Conservation (phyloP, 208 protist genomes). For the Acanthamoeba castellanii region DNA sequence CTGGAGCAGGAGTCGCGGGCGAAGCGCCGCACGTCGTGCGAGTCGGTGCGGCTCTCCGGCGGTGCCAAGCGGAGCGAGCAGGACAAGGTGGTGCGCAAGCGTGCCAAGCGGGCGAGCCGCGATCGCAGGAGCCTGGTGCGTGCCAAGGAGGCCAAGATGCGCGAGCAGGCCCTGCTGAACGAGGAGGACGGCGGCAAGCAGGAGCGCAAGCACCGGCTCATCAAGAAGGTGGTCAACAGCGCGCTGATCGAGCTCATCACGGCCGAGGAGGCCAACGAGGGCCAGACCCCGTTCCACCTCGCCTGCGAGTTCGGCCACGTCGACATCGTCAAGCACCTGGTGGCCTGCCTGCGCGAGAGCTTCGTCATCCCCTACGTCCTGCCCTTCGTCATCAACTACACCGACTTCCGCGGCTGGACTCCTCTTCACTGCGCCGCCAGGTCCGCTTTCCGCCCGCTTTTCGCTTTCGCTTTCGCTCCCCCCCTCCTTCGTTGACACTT, state of each 20-base stretch:
- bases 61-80: neutral
- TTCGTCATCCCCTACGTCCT: neutral
- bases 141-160: neutral
- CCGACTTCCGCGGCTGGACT: neutral
- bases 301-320: conserved; percentile 8
- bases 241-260: neutral
- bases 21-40: neutral
- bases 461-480: no score
- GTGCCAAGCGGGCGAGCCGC: neutral
- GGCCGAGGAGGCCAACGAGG: conserved; percentile 1
- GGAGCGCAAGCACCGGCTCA: neutral
- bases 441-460: neutral
- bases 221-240: neutral
- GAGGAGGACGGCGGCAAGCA: neutral
- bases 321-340: neutral
- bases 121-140: neutral
- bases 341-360: neutral
- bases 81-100: neutral
- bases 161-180: neutral
- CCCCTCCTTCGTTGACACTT: neutral
- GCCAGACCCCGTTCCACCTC: neutral
- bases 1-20: neutral
- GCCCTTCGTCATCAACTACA: neutral
- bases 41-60: neutral
- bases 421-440: neutral